A percentile compares a stretch with the other conserved stretches of the same genome.
Conservation (phyloP, 176 grass and related monocot species). For the Carex littledalei region DNA sequence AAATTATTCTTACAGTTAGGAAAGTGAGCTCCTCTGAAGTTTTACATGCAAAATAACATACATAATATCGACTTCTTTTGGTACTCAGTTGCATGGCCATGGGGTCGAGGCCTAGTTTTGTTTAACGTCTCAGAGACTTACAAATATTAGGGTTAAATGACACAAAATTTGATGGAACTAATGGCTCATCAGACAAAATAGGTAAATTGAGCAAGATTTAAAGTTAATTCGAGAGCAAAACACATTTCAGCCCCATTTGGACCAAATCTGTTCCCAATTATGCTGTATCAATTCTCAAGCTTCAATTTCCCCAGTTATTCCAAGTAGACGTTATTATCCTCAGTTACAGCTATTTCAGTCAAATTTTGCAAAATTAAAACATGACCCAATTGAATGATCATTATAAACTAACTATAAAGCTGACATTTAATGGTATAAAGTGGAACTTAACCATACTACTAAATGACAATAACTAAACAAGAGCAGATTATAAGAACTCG, state of each 20-base stretch:
- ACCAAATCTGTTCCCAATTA: neutral
- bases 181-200: neutral
- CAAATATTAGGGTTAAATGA: neutral
- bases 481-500: neutral
- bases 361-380: neutral
- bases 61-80: neutral
- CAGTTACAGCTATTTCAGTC: neutral
- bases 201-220: neutral
- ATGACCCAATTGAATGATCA: neutral
- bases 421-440: neutral
- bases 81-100: neutral
- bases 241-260: neutral
- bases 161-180: neutral
- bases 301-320: neutral
- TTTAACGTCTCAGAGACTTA: neutral
- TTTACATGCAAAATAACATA: neutral
- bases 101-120: neutral
- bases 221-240: neutral
- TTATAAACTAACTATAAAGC: neutral
- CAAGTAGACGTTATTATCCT: neutral
- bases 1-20: constrained; percentile 8
- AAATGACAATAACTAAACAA: neutral
- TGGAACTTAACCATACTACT: neutral
- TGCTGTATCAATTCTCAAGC: neutral
- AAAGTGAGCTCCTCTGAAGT: neutral